Evolutionary conservation across 352 stramenopile species (phyloP), one percentile per base, ranked within the genome.

Genomic region (Achlya hypogyna): DNA sequence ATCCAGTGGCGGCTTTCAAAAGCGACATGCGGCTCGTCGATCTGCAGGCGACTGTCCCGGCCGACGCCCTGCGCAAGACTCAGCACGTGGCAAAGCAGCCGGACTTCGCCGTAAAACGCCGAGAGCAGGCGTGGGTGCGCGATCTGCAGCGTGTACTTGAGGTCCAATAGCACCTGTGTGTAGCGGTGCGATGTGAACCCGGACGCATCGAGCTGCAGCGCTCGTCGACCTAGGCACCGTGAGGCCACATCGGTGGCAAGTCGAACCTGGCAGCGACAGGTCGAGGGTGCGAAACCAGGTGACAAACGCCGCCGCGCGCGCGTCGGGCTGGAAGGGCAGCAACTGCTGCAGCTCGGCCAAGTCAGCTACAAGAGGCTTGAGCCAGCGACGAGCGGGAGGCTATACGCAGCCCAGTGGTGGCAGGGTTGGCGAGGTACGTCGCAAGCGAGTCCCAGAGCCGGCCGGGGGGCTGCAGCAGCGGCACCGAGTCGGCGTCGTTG

Each of bases 91-190:
- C 40, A 56, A 2, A 67, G 32, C 29, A 49, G 51, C 20, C 42
- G 38, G 23, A 54, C 35, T 18, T 56, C 8, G n/a, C 8, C 22
- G 9, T 4, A 22, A 45, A 54, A 67, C n/a, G 22, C 14, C 20
- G 10, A 22, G 18, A 67, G 12, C 18, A 67, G 47, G 8, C 28
- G 18, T 23, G 23, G n/a, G 25, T 67, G 60, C 60, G 97, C 85
- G 25, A 99, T 98, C 75, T 98, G 98, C 14, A 99, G 78, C 9
- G 98, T 95, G 71, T 98, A 99, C 38, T 98, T 97, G 40, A 99
- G 78, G 81, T 99, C 97, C 42, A 96, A 78, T n/a, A 99, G 86
- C 2, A 97, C 95, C 18, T 92, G 96, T 70, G 93, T 96, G 65
- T 99, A 99, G 23, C 96, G 82, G 20, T 96, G 87, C 69, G 97